Percentiles rank a stretch among this genome's conserved stretches.
phyloP scores from a whole-genome alignment of 2,329 filamentous ascomycete species.

The Fusarium equiseti region DNA sequence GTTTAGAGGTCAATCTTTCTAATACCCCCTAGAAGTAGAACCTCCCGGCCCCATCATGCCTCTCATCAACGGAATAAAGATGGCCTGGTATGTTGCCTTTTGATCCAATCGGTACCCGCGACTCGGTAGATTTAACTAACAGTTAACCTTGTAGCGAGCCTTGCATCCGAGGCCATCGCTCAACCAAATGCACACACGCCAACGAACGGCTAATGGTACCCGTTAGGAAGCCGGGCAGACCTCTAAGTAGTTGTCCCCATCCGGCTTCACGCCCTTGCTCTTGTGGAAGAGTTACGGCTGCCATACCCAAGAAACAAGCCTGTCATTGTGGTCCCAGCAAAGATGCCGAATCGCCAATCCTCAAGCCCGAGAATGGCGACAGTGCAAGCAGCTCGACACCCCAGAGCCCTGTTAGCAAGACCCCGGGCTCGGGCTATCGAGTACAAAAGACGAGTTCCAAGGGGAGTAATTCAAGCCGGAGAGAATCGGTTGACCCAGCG shows the following conservation, averaged over 20 bases:
- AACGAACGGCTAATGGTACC: slow-evolving; percentile 76
- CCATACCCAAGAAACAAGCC: slow-evolving; percentile 69
- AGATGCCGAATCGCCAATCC: slow-evolving; percentile 40
- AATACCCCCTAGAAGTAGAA: not conserved
- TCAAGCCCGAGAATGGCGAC: slow-evolving; percentile 45
- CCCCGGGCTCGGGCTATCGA: slow-evolving; percentile 54
- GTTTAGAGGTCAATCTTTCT: not conserved
- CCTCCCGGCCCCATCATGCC: slow-evolving; percentile 64
- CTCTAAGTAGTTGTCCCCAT: slow-evolving; percentile 77
- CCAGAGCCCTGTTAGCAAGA: slow-evolving; percentile 50
- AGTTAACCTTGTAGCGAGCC: slow-evolving; percentile 66
- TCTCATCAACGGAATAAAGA: slow-evolving; percentile 76
- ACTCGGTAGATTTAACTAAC: slow-evolving; percentile 26
- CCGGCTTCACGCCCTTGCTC: slow-evolving; percentile 70
- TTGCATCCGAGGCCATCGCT: slow-evolving; percentile 81
- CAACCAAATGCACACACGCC: slow-evolving; percentile 78
- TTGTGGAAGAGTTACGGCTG: slow-evolving; percentile 73
- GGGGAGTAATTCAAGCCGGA: slow-evolving; percentile 51
- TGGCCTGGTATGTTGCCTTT: slow-evolving; percentile 73
- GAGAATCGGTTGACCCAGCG: slow-evolving; percentile 63
- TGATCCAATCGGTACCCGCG: not conserved
- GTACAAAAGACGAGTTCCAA: slow-evolving; percentile 60
- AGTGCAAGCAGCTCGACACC: slow-evolving; percentile 44
- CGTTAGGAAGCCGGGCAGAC: slow-evolving; percentile 78
- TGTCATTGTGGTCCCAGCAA: slow-evolving; percentile 63